Conservation (phyloP, 495 filamentous ascomycete genomes). For the Trichoderma asperelloides region DNA sequence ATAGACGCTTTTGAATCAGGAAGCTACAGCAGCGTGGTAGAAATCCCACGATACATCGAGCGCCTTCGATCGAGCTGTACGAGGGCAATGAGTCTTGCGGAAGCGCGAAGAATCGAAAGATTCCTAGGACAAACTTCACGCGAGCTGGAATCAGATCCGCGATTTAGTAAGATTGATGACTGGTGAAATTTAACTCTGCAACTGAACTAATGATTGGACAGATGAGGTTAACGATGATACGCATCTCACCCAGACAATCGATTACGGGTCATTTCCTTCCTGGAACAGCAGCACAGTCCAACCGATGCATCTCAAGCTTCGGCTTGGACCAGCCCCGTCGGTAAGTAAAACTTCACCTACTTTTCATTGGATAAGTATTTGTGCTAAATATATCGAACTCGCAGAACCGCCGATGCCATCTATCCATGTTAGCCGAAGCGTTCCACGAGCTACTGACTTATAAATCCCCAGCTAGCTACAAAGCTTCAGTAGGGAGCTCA, state of each 20-base stretch:
- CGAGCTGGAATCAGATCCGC: slow-evolving; percentile 10
- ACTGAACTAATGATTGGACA: neutral
- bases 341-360: slow-evolving; percentile 7
- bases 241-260: slow-evolving; percentile 10
- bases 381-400: neutral
- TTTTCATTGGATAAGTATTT: slow-evolving; percentile 2
- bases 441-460: slow-evolving; percentile 33
- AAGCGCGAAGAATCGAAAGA: slow-evolving; percentile 26
- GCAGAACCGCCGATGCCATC: slow-evolving; percentile 32
- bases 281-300: slow-evolving; percentile 9
- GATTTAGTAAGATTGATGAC: slow-evolving; percentile 27
- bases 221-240: slow-evolving; percentile 1
- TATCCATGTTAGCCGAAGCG: slow-evolving; percentile 32
- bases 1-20: slow-evolving; percentile 35
- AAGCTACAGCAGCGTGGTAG: slow-evolving; percentile 37
- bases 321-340: neutral
- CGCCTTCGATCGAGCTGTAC: slow-evolving; percentile 33
- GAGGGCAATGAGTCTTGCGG: slow-evolving; percentile 33
- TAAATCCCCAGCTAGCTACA: slow-evolving; percentile 35
- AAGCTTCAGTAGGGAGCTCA: slow-evolving; percentile 24
- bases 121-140: neutral
- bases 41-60: slow-evolving; percentile 27
- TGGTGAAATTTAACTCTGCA: neutral
- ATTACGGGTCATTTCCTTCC: slow-evolving; percentile 15
- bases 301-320: slow-evolving; percentile 1